phyloP scores from a whole-genome alignment of 768 basidiomycete genomes.

The Amanita pallidorosea region DNA sequence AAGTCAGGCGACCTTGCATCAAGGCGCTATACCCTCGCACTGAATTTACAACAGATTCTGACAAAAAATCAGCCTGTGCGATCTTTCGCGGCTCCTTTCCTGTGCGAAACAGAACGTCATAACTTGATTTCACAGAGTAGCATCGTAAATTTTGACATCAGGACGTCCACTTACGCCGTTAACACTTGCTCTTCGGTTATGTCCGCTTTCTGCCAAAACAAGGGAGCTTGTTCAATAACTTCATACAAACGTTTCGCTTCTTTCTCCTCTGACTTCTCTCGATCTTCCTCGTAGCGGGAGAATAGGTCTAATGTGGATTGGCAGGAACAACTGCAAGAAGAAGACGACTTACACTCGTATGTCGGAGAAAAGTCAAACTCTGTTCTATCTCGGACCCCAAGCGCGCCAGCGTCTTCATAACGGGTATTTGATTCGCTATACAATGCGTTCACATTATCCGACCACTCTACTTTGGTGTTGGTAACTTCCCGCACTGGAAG shows the following conservation, averaged over 20 bases:
- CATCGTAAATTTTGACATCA: not conserved
- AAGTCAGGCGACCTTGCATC: conserved; percentile 33
- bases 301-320: conserved; percentile 27
- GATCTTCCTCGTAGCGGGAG: conserved; percentile 14
- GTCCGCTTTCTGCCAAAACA: conserved; percentile 45
- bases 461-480: conserved; percentile 21
- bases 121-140: conserved; percentile 26
- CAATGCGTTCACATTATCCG: conserved; percentile 27
- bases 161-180: conserved; percentile 39
- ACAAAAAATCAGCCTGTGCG: conserved; percentile 48
- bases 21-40: conserved; percentile 43
- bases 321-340: not conserved
- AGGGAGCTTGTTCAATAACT: conserved; percentile 40
- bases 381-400: conserved; percentile 31
- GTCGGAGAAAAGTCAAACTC: conserved; percentile 38
- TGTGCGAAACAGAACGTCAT: conserved; percentile 49
- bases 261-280: conserved; percentile 20
- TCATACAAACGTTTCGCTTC: conserved; percentile 32
- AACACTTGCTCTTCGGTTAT: conserved; percentile 40
- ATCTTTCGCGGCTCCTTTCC: conserved; percentile 33
- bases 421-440: conserved; percentile 16
- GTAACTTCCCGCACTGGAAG: conserved; percentile 9
- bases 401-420: conserved; percentile 27
- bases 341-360: conserved; percentile 41
- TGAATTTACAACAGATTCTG: conserved; percentile 40